Evolutionary conservation across 2,329 filamentous ascomycete species (phyloP), one percentile per base, ranked within the genome.

Genomic region (Didymella keratinophila): DNA sequence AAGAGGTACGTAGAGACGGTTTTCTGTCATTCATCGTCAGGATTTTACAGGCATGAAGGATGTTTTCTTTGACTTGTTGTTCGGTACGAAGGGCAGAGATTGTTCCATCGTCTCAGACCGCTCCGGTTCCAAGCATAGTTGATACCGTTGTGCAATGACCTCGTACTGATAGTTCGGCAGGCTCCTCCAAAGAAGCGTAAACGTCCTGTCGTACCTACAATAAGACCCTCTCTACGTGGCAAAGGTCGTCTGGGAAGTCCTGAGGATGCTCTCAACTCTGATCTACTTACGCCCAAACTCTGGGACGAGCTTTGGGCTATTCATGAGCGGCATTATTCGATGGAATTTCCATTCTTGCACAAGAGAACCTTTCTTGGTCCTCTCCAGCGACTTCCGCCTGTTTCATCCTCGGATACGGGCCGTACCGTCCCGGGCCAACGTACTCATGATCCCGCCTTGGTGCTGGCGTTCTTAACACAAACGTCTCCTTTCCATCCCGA

Each of bases 281-380:
- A 81, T 0, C 81, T 89, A 50, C 78, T 92, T 25, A 90, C 87
- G 1, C 80, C 84, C 30, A 80, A 86, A 48, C 76, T 91, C 4
- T 92, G 89, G 89, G 83, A 84, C 39, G 85, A 90, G 67, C 77
- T 92, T 36, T 89, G 90, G 66, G 85, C 86, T 65, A 85, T 91
- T 27, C 92, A 89, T 73, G 86, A 88, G 66, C 80, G 87, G 41
- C 88, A 92, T 70, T 92, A 89, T 71, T 87, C 87, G 0, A 87
- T 89, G 1, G 89, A 92, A 70, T 81, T 92, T 37, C 86, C 89
- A 0, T 92, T 92, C 68, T 73, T 92, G 8, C 89, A 92, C 70
- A 79, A 88, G 5, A 83, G 86, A 2, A 89, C 85, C 0, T 85
- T 91, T 63, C 75, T 84, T 52, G 78, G 80, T 46, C 56, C 58